These are phyloP conservation scores for Colletotrichum siamense DNA, from an alignment of 2,329 filamentous ascomycete genomes.

Conservation along the genomic window DNA sequence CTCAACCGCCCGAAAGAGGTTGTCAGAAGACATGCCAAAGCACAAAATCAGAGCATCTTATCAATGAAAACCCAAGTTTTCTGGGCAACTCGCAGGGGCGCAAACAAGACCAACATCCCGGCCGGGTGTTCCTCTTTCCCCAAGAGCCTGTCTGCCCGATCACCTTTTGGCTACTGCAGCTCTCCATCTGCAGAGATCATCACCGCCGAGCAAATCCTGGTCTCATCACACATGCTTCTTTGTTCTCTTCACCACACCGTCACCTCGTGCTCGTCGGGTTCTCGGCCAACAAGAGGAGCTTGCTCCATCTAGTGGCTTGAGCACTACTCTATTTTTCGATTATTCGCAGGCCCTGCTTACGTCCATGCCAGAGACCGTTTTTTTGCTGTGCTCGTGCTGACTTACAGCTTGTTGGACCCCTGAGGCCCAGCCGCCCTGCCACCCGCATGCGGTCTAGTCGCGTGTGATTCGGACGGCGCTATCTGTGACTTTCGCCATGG, in stretches of 20 bases:
- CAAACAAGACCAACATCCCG: constrained; percentile 4
- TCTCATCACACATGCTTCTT: background rate
- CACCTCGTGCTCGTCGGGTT: background rate
- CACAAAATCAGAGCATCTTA: background rate
- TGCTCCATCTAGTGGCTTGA: background rate
- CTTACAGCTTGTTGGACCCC: background rate
- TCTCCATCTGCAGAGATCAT: constrained; percentile 19
- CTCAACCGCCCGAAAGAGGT: constrained; percentile 1
- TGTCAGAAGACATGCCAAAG: background rate
- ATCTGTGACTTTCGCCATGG: constrained; percentile 20
- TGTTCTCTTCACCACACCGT: background rate
- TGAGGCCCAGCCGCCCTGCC: constrained; percentile 5
- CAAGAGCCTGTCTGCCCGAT: background rate
- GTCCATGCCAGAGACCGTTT: background rate
- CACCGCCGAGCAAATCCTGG: constrained; percentile 13
- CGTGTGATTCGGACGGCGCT: constrained; percentile 22
- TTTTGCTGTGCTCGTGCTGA: background rate
- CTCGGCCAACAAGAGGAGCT: background rate
- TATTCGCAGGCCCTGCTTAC: background rate
- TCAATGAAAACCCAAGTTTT: background rate
- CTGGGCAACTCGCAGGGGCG: background rate
- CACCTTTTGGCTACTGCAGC: constrained; percentile 3
- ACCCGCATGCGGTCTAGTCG: constrained; percentile 18
- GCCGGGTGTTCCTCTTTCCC: background rate
- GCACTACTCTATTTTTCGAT: background rate